A percentile compares a stretch with the other conserved stretches of the same genome.
These are phyloP conservation scores for Pelargonium fulgidum DNA, from an alignment of 441 rosid genomes.

Conservation along the genomic window DNA sequence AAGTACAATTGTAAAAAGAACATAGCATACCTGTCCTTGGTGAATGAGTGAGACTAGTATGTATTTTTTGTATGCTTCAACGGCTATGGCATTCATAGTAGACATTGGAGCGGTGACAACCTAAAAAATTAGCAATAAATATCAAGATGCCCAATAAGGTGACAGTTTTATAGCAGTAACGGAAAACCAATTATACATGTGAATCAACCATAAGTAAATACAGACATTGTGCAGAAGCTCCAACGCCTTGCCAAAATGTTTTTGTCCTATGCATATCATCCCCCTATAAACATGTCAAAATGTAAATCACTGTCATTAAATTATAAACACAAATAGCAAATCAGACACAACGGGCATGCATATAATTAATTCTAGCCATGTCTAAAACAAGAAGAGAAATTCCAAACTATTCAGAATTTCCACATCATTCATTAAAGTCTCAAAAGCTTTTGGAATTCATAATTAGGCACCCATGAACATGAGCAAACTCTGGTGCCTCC, in stretches of 20 bases:
- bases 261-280: slow-evolving; percentile 85
- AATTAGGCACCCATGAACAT: too few relatives aligned
- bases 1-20: slow-evolving; percentile 3
- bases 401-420: too few relatives aligned
- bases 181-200: slow-evolving; percentile 19
- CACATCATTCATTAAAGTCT: too few relatives aligned
- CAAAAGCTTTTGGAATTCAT: too few relatives aligned
- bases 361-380: too few relatives aligned
- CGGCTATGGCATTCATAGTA: slow-evolving; percentile 62
- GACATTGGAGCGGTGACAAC: slow-evolving; percentile 92
- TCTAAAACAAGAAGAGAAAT: too few relatives aligned
- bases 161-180: background rate
- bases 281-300: slow-evolving; percentile 52
- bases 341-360: too few relatives aligned
- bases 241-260: slow-evolving; percentile 70
- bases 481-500: too few relatives aligned
- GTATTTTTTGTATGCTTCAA: slow-evolving; percentile 89
- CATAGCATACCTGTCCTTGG: slow-evolving; percentile 60
- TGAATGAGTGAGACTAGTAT: slow-evolving; percentile 76
- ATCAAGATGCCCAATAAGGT: background rate
- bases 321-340: background rate
- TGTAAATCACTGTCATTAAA: slow-evolving; percentile 20
- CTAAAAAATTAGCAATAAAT: slow-evolving; percentile 32
- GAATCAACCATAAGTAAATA: slow-evolving; percentile 11
- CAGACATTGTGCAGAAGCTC: slow-evolving; percentile 88